A percentile compares a stretch with the other conserved stretches of the same genome.
Evolutionary conservation across 2,329 filamentous ascomycete genomes (phyloP).

Genomic region (Lasiodiplodia theobromae): DNA sequence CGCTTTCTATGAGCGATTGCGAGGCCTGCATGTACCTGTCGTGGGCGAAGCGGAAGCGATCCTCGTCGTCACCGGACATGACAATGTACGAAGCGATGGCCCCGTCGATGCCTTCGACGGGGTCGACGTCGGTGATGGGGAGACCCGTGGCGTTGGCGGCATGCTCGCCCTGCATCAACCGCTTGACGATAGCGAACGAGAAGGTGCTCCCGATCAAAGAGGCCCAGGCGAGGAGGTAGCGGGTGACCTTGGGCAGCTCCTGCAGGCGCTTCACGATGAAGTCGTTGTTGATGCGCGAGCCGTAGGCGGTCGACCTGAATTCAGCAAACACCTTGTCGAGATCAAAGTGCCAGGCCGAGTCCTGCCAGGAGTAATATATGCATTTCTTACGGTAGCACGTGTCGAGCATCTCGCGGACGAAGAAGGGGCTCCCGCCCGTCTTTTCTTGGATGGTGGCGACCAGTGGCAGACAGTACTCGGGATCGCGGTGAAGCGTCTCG

Average conservation of each 20-base stretch:
- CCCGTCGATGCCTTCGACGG: conserved; percentile 80
- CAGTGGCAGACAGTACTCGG: conserved; percentile 76
- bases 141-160: conserved; percentile 53
- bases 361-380: conserved; percentile 89
- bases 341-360: conserved; percentile 83
- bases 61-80: conserved; percentile 81
- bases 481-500: conserved; percentile 75
- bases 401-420: conserved; percentile 88
- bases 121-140: conserved; percentile 67
- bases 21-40: conserved; percentile 85
- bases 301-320: conserved; percentile 79
- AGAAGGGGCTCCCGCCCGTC: conserved; percentile 87
- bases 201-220: conserved; percentile 83
- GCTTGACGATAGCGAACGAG: conserved; percentile 81
- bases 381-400: conserved; percentile 85
- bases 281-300: conserved; percentile 79
- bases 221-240: conserved; percentile 84
- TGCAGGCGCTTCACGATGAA: conserved; percentile 81
- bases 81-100: conserved; percentile 83
- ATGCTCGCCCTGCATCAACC: conserved; percentile 76
- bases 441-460: conserved; percentile 88
- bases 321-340: conserved; percentile 85
- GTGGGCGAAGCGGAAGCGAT: conserved; percentile 85
- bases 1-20: conserved; percentile 60
- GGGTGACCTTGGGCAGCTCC: conserved; percentile 76